Evolutionary conservation across 129 eudicot genomes (phyloP), one percentile per base, ranked within the genome.

Genomic region (Tagetes erecta): DNA sequence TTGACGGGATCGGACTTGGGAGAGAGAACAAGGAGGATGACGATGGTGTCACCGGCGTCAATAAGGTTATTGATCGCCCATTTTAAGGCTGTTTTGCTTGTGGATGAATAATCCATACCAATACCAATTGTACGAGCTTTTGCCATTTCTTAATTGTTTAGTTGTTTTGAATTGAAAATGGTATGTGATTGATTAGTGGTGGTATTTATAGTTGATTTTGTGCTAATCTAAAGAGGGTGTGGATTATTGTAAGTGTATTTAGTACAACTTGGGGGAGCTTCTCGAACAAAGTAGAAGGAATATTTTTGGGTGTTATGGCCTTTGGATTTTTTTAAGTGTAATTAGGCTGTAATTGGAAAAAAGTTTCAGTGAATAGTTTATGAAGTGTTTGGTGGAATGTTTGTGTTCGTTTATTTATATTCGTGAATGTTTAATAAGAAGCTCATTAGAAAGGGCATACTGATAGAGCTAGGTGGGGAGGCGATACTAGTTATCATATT

Each of bases 21-120:
- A 10, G 97, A 91, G 52, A 80, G 65, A 2, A 86, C 92, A 59
- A 88, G 90, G 68, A 91, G 74, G 8, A 91, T 2, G 39, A 86
- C 63, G 41, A 88, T 57, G 12, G 13, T 51, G 78, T 91, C 97
- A 12, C 84, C 95, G 10, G 69, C 66, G 39, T 72, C 88, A 10
- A 91, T 41, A 38, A 91, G 82, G 49, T 91, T 91, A 35, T 86
- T 57, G 30, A 86, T 78, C 6, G 97, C 91, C 97, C 97, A 91
- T 49, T 63, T 45, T 1, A 91, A 79, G 2, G 89, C 89, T 60
- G 52, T 57, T 81, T 88, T 88, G 90, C 97, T 91, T 46, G 95
- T 84, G 56, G 81, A 38, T 45, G 97, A 91, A 78, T 91, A 88
- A 65, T 91, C 97, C 86, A 91, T 82, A 34, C 80, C 97, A 14